A percentile compares a stretch with the other conserved stretches of the same genome.
Evolutionary conservation across 2,329 filamentous ascomycete species (phyloP).

Genomic region (Fusarium equiseti): DNA sequence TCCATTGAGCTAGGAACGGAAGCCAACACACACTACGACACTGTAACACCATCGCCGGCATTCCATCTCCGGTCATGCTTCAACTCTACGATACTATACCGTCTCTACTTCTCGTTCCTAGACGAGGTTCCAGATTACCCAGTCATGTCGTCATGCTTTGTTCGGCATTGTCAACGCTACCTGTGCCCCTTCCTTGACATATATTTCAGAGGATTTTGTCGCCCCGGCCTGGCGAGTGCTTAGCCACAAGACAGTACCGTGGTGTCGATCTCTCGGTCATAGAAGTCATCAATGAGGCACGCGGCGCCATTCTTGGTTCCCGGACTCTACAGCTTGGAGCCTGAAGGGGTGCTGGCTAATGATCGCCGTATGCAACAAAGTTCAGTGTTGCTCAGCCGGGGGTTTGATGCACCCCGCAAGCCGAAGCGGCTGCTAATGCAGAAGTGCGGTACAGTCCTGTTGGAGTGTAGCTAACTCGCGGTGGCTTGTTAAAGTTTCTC

Average conservation of each 20-base stretch:
- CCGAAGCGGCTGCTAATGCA: constrained; percentile 33
- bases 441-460: constrained; percentile 11
- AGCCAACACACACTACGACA: constrained; percentile 22
- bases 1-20: constrained; percentile 27
- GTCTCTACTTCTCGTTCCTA: background rate
- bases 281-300: background rate
- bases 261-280: constrained; percentile 9
- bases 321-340: constrained; percentile 14
- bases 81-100: background rate
- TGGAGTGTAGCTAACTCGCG: background rate
- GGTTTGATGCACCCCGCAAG: constrained; percentile 39
- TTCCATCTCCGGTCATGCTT: constrained; percentile 20
- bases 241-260: background rate
- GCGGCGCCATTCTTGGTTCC: constrained; percentile 3
- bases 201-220: background rate
- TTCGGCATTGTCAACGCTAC: background rate
- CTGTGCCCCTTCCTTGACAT: background rate
- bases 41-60: constrained; percentile 26
- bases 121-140: background rate
- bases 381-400: constrained; percentile 31
- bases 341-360: constrained; percentile 3
- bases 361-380: constrained; percentile 33
- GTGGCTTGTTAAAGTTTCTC: constrained; percentile 2
- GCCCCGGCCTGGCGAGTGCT: background rate
- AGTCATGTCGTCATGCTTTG: background rate